These are phyloP conservation scores for Trichosporon sp. DNA, from an alignment of 1,284 basidiomycete species.

Conservation along the genomic window DNA sequence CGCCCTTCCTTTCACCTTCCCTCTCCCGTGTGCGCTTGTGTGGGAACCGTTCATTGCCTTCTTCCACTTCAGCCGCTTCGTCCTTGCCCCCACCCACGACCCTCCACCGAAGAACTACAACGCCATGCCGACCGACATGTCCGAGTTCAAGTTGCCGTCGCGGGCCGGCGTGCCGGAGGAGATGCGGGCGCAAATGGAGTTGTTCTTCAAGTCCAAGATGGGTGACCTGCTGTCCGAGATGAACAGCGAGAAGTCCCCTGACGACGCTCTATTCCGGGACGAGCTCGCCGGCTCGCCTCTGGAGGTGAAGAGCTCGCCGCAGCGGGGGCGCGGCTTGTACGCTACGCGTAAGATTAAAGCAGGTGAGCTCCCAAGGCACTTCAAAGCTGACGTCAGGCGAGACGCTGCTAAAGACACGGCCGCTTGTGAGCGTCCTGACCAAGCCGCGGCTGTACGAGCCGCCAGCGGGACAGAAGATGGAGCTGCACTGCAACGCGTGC, in stretches of 20 bases:
- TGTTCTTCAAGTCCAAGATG: not conserved
- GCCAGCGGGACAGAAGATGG: slow-evolving; percentile 52
- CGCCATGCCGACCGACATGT: not conserved
- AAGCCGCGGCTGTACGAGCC: slow-evolving; percentile 57
- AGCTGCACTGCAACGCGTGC: slow-evolving; percentile 8
- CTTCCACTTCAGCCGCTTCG: not conserved
- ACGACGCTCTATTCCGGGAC: not conserved
- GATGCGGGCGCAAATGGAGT: not conserved
- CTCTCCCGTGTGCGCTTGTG: not conserved
- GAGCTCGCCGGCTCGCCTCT: slow-evolving; percentile 20
- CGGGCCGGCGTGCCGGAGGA: not conserved
- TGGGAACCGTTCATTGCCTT: not conserved
- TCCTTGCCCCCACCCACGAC: no score
- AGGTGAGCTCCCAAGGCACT: slow-evolving; percentile 18
- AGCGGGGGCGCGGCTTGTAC: slow-evolving; percentile 38
- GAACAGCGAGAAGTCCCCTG: not conserved
- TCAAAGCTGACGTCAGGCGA: slow-evolving; percentile 54
- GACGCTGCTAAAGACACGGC: slow-evolving; percentile 57
- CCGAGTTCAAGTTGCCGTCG: not conserved
- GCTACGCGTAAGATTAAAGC: slow-evolving; percentile 15
- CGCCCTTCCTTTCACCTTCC: not conserved
- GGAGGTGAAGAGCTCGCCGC: slow-evolving; percentile 19
- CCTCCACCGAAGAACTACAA: no score
- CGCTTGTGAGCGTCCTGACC: slow-evolving; percentile 64
- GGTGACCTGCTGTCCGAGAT: not conserved